phyloP scores from a whole-genome alignment of 2,329 filamentous ascomycete species.

The Claviceps digitariae region DNA sequence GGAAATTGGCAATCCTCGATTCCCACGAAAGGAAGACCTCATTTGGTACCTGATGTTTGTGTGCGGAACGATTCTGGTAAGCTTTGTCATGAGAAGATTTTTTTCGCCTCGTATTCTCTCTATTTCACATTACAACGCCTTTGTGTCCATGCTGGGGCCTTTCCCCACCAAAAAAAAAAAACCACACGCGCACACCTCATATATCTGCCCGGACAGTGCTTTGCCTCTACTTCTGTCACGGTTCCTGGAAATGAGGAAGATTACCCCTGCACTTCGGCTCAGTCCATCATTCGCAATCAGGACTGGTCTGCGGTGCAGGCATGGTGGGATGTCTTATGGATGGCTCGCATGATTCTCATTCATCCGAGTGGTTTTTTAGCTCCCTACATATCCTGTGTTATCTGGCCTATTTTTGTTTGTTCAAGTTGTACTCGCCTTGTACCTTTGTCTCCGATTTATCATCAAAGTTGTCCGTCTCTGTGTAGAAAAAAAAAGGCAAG shows the following conservation, averaged over 20 bases:
- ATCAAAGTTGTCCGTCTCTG: background rate
- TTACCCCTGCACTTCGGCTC: constrained; percentile 50
- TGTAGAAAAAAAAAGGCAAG: background rate
- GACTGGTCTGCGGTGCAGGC: constrained; percentile 52
- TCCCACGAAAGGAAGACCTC: constrained; percentile 63
- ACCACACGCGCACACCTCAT: constrained; percentile 28
- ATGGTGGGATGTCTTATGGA: constrained; percentile 66
- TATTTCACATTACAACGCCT: constrained; percentile 7
- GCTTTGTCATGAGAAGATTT: constrained; percentile 21
- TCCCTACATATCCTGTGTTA: constrained; percentile 39
- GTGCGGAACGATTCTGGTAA: constrained; percentile 61
- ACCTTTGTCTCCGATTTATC: background rate
- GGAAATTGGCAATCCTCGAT: constrained; percentile 58
- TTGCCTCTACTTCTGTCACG: constrained; percentile 55
- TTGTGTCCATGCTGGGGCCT: constrained; percentile 4
- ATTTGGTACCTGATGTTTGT: constrained; percentile 70
- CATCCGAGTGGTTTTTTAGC: constrained; percentile 45
- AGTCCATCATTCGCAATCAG: constrained; percentile 56
- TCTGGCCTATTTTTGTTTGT: background rate
- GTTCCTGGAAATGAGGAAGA: constrained; percentile 80
- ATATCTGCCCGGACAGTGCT: constrained; percentile 70
- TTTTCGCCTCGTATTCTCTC: constrained; percentile 9
- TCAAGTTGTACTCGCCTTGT: background rate
- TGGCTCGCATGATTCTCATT: constrained; percentile 47
- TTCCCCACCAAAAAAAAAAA: background rate